phyloP scores from a whole-genome alignment of 352 stramenopile species.

The Phytopythium kandeliae region DNA sequence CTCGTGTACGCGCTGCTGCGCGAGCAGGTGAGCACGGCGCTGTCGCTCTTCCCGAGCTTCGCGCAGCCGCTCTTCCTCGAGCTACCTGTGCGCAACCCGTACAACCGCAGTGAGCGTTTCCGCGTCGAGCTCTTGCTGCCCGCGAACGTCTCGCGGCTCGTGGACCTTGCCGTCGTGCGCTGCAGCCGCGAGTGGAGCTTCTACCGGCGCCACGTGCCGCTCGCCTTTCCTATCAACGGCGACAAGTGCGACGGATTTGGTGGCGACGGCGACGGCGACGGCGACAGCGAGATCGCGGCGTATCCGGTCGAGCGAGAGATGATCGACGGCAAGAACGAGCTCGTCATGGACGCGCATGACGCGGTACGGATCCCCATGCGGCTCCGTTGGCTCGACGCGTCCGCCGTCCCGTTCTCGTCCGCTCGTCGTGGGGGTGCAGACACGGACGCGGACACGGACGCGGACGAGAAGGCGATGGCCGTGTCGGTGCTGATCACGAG shows the following conservation, averaged over 20 bases:
- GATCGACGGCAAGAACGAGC: conserved; percentile 86
- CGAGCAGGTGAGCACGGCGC: conserved; percentile 82
- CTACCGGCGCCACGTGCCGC: conserved; percentile 60
- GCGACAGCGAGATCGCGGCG: conserved; percentile 92
- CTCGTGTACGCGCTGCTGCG: conserved; percentile 88
- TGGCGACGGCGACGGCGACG: conserved; percentile 11
- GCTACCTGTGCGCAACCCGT: conserved; percentile 87
- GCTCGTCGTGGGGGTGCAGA: background rate
- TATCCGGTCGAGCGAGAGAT: too few species aligned
- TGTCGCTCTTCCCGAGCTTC: conserved; percentile 79
- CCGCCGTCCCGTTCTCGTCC: background rate
- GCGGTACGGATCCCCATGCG: conserved; percentile 82
- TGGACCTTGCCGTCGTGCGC: conserved; percentile 79
- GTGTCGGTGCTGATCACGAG: conserved; percentile 80
- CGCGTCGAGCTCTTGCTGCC: conserved; percentile 71
- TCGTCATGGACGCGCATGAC: conserved; percentile 86
- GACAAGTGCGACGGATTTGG: conserved; percentile 1
- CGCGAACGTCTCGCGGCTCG: conserved; percentile 19
- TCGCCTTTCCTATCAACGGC: conserved; percentile 29
- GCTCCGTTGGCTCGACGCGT: conserved; percentile 70
- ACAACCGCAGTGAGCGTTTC: conserved; percentile 89
- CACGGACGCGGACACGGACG: too few species aligned
- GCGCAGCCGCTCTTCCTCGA: conserved; percentile 87
- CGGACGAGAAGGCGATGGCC: conserved; percentile 11
- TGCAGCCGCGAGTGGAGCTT: conserved; percentile 78